These are phyloP conservation scores for Tetrahymena borealis DNA, from an alignment of 73 alveolate genomes.

Conservation along the genomic window DNA sequence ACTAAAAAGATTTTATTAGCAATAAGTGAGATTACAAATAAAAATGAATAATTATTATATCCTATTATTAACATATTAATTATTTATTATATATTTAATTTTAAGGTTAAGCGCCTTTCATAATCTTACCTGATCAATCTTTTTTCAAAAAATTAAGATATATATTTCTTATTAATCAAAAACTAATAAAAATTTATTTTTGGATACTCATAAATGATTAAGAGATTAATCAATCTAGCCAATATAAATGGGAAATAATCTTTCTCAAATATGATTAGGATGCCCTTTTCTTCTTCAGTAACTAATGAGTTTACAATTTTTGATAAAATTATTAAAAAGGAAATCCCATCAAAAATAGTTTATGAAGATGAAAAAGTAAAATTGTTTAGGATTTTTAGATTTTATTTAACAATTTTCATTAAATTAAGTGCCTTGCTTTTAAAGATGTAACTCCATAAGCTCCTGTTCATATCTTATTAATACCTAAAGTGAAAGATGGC, in stretches of 20 bases:
- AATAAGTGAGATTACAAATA: too few species aligned
- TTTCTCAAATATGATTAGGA: not conserved
- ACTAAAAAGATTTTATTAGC: too few species aligned
- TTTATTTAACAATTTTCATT: not conserved
- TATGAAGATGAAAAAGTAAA: constrained; percentile 23
- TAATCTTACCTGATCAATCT: not conserved
- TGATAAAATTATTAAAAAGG: constrained; percentile 5
- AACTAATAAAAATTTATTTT: not conserved
- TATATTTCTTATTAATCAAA: not conserved
- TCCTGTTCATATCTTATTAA: constrained; percentile 77
- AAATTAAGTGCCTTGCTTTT: constrained; percentile 71
- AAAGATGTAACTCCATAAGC: constrained; percentile 86
- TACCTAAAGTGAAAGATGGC: constrained; percentile 82
- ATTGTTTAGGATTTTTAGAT: not conserved
- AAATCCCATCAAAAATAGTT: constrained; percentile 7
- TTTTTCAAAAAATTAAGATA: not conserved
- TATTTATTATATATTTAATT: too few species aligned
- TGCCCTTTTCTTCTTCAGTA: not conserved
- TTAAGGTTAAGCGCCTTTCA: too few species aligned
- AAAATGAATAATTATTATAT: too few species aligned
- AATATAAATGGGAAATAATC: not conserved
- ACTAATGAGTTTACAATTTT: constrained; percentile 3
- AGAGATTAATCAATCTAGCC: not conserved
- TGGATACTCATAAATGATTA: not conserved
- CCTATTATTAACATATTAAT: too few species aligned